These are phyloP conservation scores for Nicotiana noctiflora DNA, from an alignment of 257 asterid genomes.

Conservation along the genomic window DNA sequence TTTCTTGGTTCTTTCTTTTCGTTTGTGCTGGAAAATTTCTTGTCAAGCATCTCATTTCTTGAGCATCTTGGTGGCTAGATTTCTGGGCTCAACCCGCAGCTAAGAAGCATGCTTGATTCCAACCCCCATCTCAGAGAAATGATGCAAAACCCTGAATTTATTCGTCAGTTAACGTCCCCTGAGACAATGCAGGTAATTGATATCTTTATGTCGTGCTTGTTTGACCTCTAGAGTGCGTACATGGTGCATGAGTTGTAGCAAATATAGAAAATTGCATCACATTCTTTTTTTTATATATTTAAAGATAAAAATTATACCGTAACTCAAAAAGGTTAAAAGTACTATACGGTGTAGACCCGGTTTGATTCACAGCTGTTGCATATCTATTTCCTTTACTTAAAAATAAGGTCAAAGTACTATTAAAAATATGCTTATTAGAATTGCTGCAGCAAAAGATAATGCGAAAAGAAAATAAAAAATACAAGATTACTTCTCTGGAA, in stretches of 20 bases:
- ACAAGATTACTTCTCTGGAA: neutral
- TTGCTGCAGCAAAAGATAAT: neutral
- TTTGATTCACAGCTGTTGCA: too few species aligned
- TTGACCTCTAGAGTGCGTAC: neutral
- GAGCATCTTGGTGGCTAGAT: constrained; percentile 19
- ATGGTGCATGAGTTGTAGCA: neutral
- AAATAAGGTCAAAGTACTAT: neutral
- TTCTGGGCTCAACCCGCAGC: constrained; percentile 36
- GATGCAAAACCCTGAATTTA: constrained; percentile 49
- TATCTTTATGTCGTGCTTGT: neutral
- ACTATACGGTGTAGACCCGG: too few species aligned
- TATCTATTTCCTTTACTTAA: too few species aligned
- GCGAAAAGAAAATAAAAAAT: neutral
- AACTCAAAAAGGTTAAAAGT: neutral
- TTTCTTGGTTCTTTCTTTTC: neutral
- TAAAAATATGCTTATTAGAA: neutral
- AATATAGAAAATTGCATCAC: neutral
- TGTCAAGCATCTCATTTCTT: neutral
- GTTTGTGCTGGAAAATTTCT: neutral
- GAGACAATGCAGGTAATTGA: constrained; percentile 41
- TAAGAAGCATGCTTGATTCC: constrained; percentile 35
- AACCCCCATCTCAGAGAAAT: constrained; percentile 45
- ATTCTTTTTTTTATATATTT: neutral
- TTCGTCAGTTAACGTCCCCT: constrained; percentile 43
- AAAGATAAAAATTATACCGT: neutral